A percentile compares a stretch with the other conserved stretches of the same genome.
Evolutionary conservation across 345 rosid species (phyloP).

Genomic region (Durio zibethinus): DNA sequence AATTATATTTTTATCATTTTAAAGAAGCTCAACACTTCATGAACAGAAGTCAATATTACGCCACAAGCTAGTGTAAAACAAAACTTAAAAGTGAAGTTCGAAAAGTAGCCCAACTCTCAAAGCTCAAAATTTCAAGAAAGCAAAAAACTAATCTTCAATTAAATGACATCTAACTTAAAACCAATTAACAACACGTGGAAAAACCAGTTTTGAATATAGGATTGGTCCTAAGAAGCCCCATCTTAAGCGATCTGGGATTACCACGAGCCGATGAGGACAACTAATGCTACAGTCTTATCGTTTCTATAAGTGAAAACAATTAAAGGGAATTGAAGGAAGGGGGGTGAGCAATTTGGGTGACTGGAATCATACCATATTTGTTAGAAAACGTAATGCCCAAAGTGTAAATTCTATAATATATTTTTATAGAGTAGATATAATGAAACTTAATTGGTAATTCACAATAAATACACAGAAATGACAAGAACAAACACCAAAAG

Average conservation of each 20-base stretch:
- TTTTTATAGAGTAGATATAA: not conserved
- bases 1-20: not conserved
- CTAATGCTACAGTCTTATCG: not conserved
- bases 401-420: not conserved
- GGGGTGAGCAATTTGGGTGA: not conserved
- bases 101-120: not conserved
- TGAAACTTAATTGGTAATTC: not conserved
- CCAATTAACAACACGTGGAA: not conserved
- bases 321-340: not conserved
- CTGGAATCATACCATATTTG: not conserved
- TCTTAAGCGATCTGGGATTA: not conserved
- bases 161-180: not conserved
- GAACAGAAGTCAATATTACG: not conserved
- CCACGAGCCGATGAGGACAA: not conserved
- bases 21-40: not conserved
- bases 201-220: not conserved
- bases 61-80: not conserved
- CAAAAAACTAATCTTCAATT: not conserved
- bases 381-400: not conserved
- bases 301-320: not conserved
- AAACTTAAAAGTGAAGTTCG: not conserved
- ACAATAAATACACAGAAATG: not conserved
- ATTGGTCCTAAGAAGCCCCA: not conserved
- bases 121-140: not conserved
- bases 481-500: not conserved